These are phyloP conservation scores for Pistacia integerrima DNA, from an alignment of 345 rosid species.

Conservation along the genomic window DNA sequence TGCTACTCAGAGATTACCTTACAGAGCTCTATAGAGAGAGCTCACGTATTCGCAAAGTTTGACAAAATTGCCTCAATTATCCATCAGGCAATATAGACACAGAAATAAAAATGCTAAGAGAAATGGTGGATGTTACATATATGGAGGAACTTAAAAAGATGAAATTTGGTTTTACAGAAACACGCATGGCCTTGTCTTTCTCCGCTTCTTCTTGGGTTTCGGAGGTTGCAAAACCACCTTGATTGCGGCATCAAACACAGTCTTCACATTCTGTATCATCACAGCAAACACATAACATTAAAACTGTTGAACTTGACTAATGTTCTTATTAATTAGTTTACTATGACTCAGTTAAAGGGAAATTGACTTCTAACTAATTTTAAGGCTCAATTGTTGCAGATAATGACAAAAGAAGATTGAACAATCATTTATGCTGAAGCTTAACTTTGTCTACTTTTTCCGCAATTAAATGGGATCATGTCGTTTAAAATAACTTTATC, in stretches of 20 bases:
- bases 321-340: not conserved
- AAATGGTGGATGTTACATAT: not conserved
- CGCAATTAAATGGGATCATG: too few relatives aligned
- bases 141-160: not conserved
- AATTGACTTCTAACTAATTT: not conserved
- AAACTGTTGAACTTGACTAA: too few relatives aligned
- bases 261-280: constrained; percentile 45
- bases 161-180: constrained; percentile 31
- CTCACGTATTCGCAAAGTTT: not conserved
- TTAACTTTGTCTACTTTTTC: too few relatives aligned
- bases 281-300: not conserved
- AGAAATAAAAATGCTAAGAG: not conserved
- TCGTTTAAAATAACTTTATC: too few relatives aligned
- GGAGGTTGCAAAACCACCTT: constrained; percentile 61
- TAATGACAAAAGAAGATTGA: too few relatives aligned
- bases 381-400: not conserved
- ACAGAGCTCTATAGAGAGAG: not conserved
- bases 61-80: constrained; percentile 6
- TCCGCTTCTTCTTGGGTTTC: constrained; percentile 44
- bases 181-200: constrained; percentile 33
- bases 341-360: not conserved
- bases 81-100: not conserved
- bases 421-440: too few relatives aligned
- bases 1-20: not conserved
- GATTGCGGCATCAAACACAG: constrained; percentile 55